Conservation (phyloP, 805 yeast genomes). For the Kluyveromyces wickerhamii region DNA sequence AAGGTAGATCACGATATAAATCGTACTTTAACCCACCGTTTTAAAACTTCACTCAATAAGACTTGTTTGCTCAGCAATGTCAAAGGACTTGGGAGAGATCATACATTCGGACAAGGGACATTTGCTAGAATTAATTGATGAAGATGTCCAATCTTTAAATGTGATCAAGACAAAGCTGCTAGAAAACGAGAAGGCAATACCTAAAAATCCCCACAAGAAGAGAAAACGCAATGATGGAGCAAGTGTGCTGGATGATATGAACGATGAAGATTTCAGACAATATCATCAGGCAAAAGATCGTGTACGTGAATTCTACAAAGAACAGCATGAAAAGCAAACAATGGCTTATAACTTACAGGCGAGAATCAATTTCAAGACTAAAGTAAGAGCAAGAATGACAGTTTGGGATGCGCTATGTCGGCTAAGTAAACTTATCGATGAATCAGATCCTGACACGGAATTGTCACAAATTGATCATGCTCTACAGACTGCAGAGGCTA, state of each 20-base stretch:
- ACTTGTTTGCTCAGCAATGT: neutral
- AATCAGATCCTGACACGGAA: slow-evolving; percentile 70
- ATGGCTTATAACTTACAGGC: slow-evolving; percentile 69
- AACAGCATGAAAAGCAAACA: slow-evolving; percentile 62
- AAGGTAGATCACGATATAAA: no score
- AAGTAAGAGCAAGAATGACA: slow-evolving; percentile 56
- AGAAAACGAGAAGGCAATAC: neutral
- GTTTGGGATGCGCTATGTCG: slow-evolving; percentile 65
- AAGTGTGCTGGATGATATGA: slow-evolving; percentile 21
- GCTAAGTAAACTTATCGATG: slow-evolving; percentile 56
- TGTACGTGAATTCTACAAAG: slow-evolving; percentile 57
- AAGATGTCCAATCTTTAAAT: slow-evolving; percentile 37
- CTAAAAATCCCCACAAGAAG: slow-evolving; percentile 3
- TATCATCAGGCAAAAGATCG: slow-evolving; percentile 63
- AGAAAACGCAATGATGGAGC: slow-evolving; percentile 1
- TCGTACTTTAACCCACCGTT: no score
- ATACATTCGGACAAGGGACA: slow-evolving; percentile 20
- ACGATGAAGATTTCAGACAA: slow-evolving; percentile 44
- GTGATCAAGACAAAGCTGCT: slow-evolving; percentile 28
- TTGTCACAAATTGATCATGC: slow-evolving; percentile 71
- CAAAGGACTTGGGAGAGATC: slow-evolving; percentile 3
- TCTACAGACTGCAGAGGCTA: slow-evolving; percentile 68
- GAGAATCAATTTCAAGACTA: slow-evolving; percentile 60
- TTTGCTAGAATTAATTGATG: slow-evolving; percentile 35
- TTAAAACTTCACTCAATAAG: neutral